These are phyloP conservation scores for Friedmanniomyces endolithicus DNA, from an alignment of 495 filamentous ascomycete genomes.

Conservation along the genomic window DNA sequence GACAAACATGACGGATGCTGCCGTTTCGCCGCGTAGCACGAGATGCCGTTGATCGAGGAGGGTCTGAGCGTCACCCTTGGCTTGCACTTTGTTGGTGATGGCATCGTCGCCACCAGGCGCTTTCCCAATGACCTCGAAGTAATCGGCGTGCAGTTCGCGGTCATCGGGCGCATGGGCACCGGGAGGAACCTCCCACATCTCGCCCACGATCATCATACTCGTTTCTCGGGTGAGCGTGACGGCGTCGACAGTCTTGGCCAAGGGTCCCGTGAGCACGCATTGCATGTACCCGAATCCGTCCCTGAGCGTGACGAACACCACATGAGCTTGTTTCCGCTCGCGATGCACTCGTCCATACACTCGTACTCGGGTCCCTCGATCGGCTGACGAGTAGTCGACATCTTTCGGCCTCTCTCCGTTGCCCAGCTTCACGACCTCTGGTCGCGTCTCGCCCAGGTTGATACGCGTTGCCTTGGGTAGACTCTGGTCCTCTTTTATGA, in stretches of 20 bases:
- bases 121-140: constrained; percentile 67
- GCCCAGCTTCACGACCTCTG: constrained; percentile 30
- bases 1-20: constrained; percentile 83
- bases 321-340: constrained; percentile 70
- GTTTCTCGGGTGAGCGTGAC: constrained; percentile 80
- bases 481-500: constrained; percentile 67
- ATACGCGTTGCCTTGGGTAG: constrained; percentile 68
- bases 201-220: constrained; percentile 73
- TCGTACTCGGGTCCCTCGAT: constrained; percentile 63
- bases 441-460: constrained; percentile 46
- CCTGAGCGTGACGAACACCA: constrained; percentile 73
- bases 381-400: constrained; percentile 35
- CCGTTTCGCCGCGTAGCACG: constrained; percentile 76
- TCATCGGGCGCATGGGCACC: constrained; percentile 70
- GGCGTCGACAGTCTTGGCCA: constrained; percentile 88
- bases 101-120: constrained; percentile 85
- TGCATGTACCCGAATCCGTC: constrained; percentile 88
- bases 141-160: constrained; percentile 91
- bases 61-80: constrained; percentile 66
- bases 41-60: constrained; percentile 84
- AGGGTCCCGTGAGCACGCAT: constrained; percentile 68
- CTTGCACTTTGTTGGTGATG: constrained; percentile 80
- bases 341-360: constrained; percentile 81
- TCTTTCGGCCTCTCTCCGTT: constrained; percentile 24
- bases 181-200: constrained; percentile 72